Percentiles rank a stretch among this genome's conserved stretches.
Conservation (phyloP, 176 grass and related monocot species). For the Metroxylon sagu region DNA sequence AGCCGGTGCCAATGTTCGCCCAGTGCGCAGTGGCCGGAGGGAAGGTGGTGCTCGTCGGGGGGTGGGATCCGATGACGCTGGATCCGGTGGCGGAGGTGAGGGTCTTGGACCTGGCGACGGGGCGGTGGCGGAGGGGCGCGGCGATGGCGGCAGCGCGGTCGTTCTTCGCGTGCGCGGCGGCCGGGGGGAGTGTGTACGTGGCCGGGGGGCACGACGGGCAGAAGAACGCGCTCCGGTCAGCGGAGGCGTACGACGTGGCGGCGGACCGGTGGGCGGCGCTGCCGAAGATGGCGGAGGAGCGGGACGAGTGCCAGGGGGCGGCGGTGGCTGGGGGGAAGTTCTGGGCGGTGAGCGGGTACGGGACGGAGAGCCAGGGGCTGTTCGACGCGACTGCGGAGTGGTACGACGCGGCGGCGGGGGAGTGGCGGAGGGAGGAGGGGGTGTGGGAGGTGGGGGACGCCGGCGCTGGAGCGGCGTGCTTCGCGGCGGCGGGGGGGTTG, state of each 20-base stretch:
- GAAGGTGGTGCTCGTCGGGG: slow-evolving; percentile 35
- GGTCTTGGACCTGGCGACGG: slow-evolving; percentile 27
- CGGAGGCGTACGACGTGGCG: slow-evolving; percentile 29
- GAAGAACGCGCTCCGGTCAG: slow-evolving; percentile 55
- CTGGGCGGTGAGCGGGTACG: slow-evolving; percentile 48
- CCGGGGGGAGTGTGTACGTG: slow-evolving; percentile 10
- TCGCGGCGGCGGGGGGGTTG: slow-evolving; percentile 23
- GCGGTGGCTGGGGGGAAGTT: slow-evolving; percentile 2
- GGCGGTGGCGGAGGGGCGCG: slow-evolving; percentile 30
- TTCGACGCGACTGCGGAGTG: slow-evolving; percentile 39
- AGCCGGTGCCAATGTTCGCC: slow-evolving; percentile 8
- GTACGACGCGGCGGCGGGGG: slow-evolving; percentile 3
- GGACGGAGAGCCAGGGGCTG: slow-evolving; percentile 35
- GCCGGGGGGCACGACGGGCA: slow-evolving; percentile 47
- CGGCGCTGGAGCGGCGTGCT: slow-evolving; percentile 12
- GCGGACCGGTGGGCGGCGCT: slow-evolving; percentile 36
- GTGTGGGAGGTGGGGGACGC: slow-evolving; percentile 16
- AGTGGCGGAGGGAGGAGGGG: slow-evolving; percentile 29
- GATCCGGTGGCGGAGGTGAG: slow-evolving; percentile 27
- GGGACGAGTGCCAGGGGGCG: slow-evolving; percentile 51
- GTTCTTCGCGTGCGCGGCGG: slow-evolving; percentile 47
- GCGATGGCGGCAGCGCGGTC: slow-evolving; percentile 25
- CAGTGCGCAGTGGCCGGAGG: slow-evolving; percentile 2
- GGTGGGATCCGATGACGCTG: slow-evolving; percentile 38
- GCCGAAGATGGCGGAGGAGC: slow-evolving; percentile 49